Evolutionary conservation across 805 yeast genomes (phyloP), one percentile per base, ranked within the genome.

Genomic region (Zygoascus ofunaensis): DNA sequence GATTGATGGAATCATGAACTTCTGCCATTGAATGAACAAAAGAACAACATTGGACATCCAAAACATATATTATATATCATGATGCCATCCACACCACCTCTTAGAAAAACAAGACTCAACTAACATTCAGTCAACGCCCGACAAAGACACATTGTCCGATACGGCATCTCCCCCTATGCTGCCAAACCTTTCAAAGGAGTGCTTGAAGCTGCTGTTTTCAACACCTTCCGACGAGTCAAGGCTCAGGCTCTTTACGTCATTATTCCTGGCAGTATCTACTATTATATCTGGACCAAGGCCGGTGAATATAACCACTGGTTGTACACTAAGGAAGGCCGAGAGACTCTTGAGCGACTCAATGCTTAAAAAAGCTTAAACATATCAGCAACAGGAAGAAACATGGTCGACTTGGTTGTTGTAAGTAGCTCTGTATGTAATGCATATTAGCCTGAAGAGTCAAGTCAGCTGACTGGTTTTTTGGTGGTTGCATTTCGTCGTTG

Each of bases 281-380:
- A 90, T 84, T 79, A 78, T 66, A 69, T 90, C 71, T 87, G 95
- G 95, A 78, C 77, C 53, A 68, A 73, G 63, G 89, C 94, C 55
- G 80, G 87, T 72, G 87, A 82, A 63, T 87, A 87, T 79, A 68
- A 90, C 70, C 90, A 80, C 65, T 89, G 72, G 79, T 76, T 90
- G 66, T 90, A 90, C 77, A 87, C 97, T 69, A 90, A 90, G 76
- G 97, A 85, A 54, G 98, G 98, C 67, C 86, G 89, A 73, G 90
- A 82, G 74, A 95, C 90, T 64, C 77, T 90, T 63, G 90, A 76
- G 66, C 79, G 77, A 66, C n/a, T 53, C 45, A 53, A 53, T 37
- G 55, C 50, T 28, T 54, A 52, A 42, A 26, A n/a, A n/a, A n/a
- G n/a, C n/a, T n/a, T n/a, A 15, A 14, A 21, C 36, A 34, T 34